phyloP scores from a whole-genome alignment of 768 basidiomycete species.

The Mycena filopes region DNA sequence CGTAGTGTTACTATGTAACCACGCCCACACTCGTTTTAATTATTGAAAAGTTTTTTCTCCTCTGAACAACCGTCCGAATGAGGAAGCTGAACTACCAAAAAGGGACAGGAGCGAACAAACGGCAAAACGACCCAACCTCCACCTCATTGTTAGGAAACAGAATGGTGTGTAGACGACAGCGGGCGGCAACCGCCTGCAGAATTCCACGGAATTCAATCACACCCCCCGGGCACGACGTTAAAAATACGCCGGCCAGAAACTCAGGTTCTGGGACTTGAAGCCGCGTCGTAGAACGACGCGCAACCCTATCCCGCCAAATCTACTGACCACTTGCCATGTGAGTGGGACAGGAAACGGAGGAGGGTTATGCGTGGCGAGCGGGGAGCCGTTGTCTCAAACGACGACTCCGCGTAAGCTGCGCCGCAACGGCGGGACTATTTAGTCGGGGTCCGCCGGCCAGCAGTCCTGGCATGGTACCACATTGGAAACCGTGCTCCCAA shows the following conservation, averaged over 20 bases:
- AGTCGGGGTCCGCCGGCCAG: constrained; percentile 27
- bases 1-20: too few species aligned
- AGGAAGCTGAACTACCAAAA: too few species aligned
- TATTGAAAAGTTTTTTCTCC: too few species aligned
- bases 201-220: background rate
- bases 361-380: constrained; percentile 7
- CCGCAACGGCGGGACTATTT: constrained; percentile 23
- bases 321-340: constrained; percentile 1
- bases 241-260: too few species aligned
- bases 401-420: background rate
- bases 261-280: constrained; percentile 20
- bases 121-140: too few species aligned
- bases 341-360: constrained; percentile 25
- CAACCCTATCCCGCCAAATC: constrained; percentile 24
- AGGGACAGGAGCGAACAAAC: too few species aligned
- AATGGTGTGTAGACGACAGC: too few species aligned
- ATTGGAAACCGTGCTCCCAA: background rate
- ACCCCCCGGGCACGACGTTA: background rate
- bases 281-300: constrained; percentile 1
- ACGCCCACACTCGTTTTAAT: too few species aligned
- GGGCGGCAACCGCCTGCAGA: too few species aligned
- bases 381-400: background rate
- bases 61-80: too few species aligned
- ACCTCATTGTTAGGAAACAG: too few species aligned
- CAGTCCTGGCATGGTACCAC: constrained; percentile 22